Evolutionary conservation across 2,329 filamentous ascomycete genomes (phyloP), one percentile per base, ranked within the genome.

Genomic region (Stachybotrys echinatus): DNA sequence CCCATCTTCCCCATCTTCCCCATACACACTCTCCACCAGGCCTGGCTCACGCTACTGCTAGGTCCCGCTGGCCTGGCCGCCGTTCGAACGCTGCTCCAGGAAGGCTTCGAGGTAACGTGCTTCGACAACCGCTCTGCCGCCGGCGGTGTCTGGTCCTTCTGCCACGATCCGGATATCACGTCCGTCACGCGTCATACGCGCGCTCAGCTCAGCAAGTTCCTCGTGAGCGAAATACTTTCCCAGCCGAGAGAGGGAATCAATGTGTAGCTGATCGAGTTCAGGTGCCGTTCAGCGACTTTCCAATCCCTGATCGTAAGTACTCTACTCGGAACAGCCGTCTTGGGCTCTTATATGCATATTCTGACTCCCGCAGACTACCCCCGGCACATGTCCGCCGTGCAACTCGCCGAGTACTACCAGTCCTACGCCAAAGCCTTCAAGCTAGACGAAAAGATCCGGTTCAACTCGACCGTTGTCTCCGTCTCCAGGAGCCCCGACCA

Each of bases 121-220:
- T 62, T 58, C 23, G 58, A 62, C 48, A 52, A 57, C 45, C 54
- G 58, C 23, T 48, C 50, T 22, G 49, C 60, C 2, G 57, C 53
- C 3, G 59, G 59, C 0, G 59, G 60, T 5, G 6, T 61, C 6
- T 63, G 58, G 55, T 54, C 54, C 0, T 59, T 59, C 38, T 55
- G 54, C 3, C 54, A 58, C 2, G 54, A 59, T 23, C 55, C 56
- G 0, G 46, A 48, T 12, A 50, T 58, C 44, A 61, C 58, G 1
- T 62, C 59, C 1, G 55, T 52, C 7, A 55, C 55, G 2, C 45
- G 31, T n/a, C 44, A 44, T 19, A 61, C 58, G 2, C 51, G 49
- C 12, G 48, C 56, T 1, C 57, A 62, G 39, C 45, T 61, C 10
- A 61, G 59, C 57, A 61, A 59, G 23, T 63, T 58, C 34, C 27